phyloP scores from a whole-genome alignment of 768 basidiomycete genomes.

The Phallus indusiatus region DNA sequence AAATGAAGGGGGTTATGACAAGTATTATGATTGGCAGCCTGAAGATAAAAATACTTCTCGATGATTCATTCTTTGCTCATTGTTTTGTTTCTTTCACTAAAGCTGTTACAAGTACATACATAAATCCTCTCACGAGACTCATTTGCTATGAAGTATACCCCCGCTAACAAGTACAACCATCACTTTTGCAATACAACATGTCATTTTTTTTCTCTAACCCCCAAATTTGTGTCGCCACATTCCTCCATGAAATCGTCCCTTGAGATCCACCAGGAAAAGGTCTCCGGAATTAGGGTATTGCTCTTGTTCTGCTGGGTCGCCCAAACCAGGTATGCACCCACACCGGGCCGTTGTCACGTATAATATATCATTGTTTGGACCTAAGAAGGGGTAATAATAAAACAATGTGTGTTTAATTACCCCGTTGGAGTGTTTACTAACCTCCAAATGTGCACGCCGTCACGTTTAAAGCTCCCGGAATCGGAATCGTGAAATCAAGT shows the following conservation, averaged over 20 bases:
- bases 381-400: conserved; percentile 24
- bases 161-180: background rate
- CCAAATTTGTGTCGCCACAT: conserved; percentile 12
- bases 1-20: conserved; percentile 1
- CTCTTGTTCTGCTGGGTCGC: conserved; percentile 38
- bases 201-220: background rate
- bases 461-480: conserved; percentile 54
- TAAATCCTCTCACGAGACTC: background rate
- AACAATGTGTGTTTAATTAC: background rate
- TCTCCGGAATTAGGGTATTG: conserved; percentile 48
- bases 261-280: conserved; percentile 42
- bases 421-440: conserved; percentile 14
- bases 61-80: background rate
- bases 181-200: background rate
- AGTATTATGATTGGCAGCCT: background rate
- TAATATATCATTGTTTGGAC: conserved; percentile 50
- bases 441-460: conserved; percentile 68
- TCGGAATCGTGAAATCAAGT: conserved; percentile 45
- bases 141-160: background rate
- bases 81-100: background rate
- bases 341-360: conserved; percentile 57
- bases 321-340: conserved; percentile 37
- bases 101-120: too few species aligned
- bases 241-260: conserved; percentile 34
- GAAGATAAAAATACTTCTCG: background rate